These are phyloP conservation scores for Leucaena leucocephala DNA, from an alignment of 306 rosid species.

Conservation along the genomic window DNA sequence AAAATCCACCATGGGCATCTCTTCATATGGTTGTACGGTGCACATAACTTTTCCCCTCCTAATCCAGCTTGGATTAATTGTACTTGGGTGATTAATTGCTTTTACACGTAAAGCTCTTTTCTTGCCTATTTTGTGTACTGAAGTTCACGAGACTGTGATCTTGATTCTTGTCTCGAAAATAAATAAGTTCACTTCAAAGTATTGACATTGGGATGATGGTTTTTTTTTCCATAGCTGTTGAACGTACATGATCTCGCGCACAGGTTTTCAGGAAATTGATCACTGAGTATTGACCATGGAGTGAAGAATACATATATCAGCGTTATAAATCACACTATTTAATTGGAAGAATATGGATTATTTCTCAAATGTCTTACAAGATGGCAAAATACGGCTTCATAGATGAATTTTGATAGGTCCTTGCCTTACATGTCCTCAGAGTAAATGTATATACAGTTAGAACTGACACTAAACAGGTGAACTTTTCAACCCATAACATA, in stretches of 20 bases:
- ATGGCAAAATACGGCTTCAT: background rate
- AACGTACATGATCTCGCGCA: too few species aligned
- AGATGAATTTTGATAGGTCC: too few species aligned
- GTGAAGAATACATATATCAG: too few species aligned
- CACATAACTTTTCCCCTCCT: slow-evolving; percentile 9
- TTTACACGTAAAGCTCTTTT: background rate
- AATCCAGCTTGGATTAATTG: slow-evolving; percentile 37
- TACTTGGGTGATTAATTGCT: too few species aligned
- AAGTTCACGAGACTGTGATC: background rate
- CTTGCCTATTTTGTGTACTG: background rate
- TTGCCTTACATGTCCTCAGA: too few species aligned
- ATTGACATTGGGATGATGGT: background rate
- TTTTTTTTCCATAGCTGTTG: too few species aligned
- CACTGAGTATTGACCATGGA: too few species aligned
- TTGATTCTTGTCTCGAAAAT: background rate
- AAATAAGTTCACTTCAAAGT: background rate
- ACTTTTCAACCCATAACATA: background rate
- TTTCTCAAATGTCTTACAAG: background rate
- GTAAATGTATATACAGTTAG: too few species aligned
- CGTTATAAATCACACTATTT: too few species aligned
- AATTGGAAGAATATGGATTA: too few species aligned
- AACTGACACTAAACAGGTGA: background rate
- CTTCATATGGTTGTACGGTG: background rate
- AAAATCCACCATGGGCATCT: slow-evolving; percentile 34
- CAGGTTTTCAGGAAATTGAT: too few species aligned